Conservation (phyloP, 1,139 yeast species). For the Geotrichum restrictum region DNA sequence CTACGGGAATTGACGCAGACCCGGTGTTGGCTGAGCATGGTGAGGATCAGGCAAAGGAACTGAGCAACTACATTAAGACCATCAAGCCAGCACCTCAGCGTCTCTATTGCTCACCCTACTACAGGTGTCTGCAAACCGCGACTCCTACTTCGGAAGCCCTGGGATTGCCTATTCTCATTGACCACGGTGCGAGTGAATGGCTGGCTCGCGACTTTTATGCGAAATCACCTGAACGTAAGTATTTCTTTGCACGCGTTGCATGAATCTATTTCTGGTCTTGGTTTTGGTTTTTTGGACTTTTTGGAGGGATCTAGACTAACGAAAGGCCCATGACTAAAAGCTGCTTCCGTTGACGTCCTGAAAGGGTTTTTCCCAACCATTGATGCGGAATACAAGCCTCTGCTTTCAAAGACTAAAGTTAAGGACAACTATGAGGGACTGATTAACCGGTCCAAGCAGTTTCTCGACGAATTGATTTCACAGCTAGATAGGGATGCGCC, state of each 20-base stretch:
- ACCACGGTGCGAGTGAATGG: conserved; percentile 54
- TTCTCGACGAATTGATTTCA: conserved; percentile 52
- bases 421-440: conserved; percentile 70
- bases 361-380: conserved; percentile 50
- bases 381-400: conserved; percentile 42
- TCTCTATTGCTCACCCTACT: conserved; percentile 77
- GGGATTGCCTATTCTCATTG: conserved; percentile 46
- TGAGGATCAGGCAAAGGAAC: conserved; percentile 69
- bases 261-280: neutral
- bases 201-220: conserved; percentile 20
- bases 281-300: too few relatives aligned
- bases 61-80: conserved; percentile 44
- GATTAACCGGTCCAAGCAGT: conserved; percentile 50
- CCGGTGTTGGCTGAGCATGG: conserved; percentile 80
- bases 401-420: conserved; percentile 51
- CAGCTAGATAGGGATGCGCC: conserved; percentile 53
- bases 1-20: conserved; percentile 79
- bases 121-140: conserved; percentile 82
- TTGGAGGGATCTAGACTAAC: too few relatives aligned
- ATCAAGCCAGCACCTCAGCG: conserved; percentile 49
- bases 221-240: conserved; percentile 26
- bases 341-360: conserved; percentile 53
- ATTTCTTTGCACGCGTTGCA: neutral
- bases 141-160: conserved; percentile 59
- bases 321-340: conserved; percentile 8